Conservation (phyloP, 371 early-diverging fungal genomes). For the Zychaea mexicana region DNA sequence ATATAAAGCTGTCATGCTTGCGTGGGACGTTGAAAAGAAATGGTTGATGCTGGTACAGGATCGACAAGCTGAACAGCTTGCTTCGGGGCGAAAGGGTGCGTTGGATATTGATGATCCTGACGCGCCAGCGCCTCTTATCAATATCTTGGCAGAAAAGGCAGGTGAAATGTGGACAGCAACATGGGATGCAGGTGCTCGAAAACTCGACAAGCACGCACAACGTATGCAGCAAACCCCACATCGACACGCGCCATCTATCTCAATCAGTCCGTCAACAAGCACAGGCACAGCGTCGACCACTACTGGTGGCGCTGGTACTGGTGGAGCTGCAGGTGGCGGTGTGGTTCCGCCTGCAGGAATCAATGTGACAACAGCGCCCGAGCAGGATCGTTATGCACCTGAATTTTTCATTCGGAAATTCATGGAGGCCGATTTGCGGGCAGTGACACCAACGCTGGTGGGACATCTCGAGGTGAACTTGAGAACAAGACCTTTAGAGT, state of each 20-base stretch:
- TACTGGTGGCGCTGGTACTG: background rate
- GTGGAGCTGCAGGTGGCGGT: background rate
- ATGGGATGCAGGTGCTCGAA: conserved; percentile 39
- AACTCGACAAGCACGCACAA: conserved; percentile 37
- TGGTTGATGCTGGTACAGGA: conserved; percentile 52
- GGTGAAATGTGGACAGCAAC: conserved; percentile 49
- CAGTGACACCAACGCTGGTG: conserved; percentile 39
- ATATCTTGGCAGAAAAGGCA: conserved; percentile 45
- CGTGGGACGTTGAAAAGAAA: conserved; percentile 40
- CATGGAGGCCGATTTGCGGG: conserved; percentile 46
- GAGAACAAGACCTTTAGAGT: conserved; percentile 49
- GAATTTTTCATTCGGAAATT: conserved; percentile 48
- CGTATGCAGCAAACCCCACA: conserved; percentile 14
- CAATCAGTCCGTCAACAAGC: background rate
- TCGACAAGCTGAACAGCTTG: conserved; percentile 38
- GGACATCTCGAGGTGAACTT: conserved; percentile 47
- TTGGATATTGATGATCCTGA: conserved; percentile 18
- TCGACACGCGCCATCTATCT: background rate
- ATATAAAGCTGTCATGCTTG: conserved; percentile 25
- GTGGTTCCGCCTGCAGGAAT: conserved; percentile 8
- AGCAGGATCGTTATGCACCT: conserved; percentile 36
- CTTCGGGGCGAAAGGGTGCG: conserved; percentile 19
- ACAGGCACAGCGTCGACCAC: background rate
- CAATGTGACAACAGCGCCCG: conserved; percentile 17
- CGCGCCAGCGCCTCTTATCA: conserved; percentile 34